Base-by-base conservation (phyloP, 2,329 filamentous ascomycete species). In the Alternaria postmessia region DNA sequence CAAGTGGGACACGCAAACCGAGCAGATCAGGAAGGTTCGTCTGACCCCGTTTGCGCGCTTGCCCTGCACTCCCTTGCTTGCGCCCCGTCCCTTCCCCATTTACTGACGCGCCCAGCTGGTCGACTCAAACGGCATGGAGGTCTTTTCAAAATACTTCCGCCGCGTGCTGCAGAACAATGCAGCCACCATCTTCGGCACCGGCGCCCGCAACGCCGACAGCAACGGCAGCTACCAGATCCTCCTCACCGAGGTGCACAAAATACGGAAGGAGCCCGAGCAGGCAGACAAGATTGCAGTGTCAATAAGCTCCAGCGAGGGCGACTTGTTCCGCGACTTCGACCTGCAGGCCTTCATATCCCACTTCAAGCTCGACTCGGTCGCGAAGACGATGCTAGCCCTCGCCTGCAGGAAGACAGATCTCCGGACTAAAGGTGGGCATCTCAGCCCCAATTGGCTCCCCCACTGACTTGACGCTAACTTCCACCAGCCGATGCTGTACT, bases 51-150 rank as follows among this genome's bases (percentile, higher is more conserved):
- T 52, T 51, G 59, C 56, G 48, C 60, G 22, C 54, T 30, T 34
- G 48, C 51, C 53, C 14, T 14, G 12, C 11, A 12, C 14, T 34
- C 11, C 32, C 32, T 11, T 14, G 11, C 32, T 12, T 32, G 30
- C 30, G 11, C 32, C 32, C 32, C 14, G 32, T 7, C 4, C 32
- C 32, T 34, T 34, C 32, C 4, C 14, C 38, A 26, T 11, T n/a
- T 64, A 58, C 71, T 77, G 57, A 77, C 61, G 32, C 38, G 28
- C 41, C 54, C 67, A 97, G 92, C 89, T 98, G 79, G 91, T 98
- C 83, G 90, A 97, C 88, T 94, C 94, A 75, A 90, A 96, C 93
- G 94, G 94, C 77, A 99, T 99, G 94, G 96, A 99, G 86, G 93
- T 97, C 77, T 97, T 94, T 79, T 89, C 92, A 62, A 96, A 94